Conservation (phyloP, 2,329 filamentous ascomycete genomes). For the Penicillium polonicum region DNA sequence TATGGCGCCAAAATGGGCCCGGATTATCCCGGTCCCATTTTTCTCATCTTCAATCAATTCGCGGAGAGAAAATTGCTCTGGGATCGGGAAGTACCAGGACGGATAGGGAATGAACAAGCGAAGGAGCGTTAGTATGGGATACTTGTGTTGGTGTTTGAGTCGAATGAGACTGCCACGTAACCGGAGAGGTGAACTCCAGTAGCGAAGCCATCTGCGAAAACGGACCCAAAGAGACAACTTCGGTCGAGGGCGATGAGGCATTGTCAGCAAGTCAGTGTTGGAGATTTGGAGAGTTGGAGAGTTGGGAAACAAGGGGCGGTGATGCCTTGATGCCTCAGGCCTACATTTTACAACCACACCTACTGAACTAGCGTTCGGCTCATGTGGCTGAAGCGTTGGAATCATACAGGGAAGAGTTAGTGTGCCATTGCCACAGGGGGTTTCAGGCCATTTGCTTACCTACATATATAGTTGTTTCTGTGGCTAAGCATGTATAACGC, state of each 20-base stretch:
- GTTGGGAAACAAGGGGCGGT: not conserved
- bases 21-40: not conserved
- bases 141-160: slow-evolving; percentile 17
- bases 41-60: slow-evolving; percentile 17
- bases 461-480: not conserved
- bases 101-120: slow-evolving; percentile 26
- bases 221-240: not conserved
- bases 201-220: not conserved
- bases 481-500: not conserved
- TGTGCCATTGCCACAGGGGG: not conserved
- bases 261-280: not conserved
- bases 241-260: not conserved
- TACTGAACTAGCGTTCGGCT: not conserved
- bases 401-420: not conserved
- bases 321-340: not conserved
- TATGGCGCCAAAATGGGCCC: slow-evolving; percentile 12
- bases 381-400: not conserved
- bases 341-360: not conserved
- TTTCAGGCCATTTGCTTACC: not conserved
- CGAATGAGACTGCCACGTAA: slow-evolving; percentile 23
- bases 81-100: slow-evolving; percentile 26
- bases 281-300: not conserved
- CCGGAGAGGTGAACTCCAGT: slow-evolving; percentile 16
- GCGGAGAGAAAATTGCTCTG: slow-evolving; percentile 18
- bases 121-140: slow-evolving; percentile 22